These are phyloP conservation scores for Myxozyma lipomycoides DNA, from an alignment of 805 yeast genomes.

Conservation along the genomic window DNA sequence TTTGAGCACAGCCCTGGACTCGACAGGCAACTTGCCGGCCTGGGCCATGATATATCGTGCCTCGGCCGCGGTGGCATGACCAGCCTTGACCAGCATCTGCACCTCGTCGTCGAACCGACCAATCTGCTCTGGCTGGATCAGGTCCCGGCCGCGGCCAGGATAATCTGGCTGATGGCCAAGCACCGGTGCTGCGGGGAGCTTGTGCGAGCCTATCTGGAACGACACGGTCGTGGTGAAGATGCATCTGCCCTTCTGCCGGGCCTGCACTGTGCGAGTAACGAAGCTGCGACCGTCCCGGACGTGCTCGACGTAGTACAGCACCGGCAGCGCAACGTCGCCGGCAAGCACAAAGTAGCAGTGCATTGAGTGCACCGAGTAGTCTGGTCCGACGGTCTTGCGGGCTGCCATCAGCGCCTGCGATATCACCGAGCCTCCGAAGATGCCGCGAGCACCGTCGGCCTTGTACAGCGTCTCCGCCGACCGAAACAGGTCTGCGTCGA, in stretches of 20 bases:
- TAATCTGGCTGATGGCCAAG: constrained; percentile 13
- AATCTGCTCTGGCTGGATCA: not conserved
- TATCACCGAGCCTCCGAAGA: constrained; percentile 31
- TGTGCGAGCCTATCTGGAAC: constrained; percentile 34
- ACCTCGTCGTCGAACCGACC: constrained; percentile 3
- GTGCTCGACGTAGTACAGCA: constrained; percentile 52
- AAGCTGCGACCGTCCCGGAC: constrained; percentile 53
- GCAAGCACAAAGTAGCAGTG: constrained; percentile 32
- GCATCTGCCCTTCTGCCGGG: constrained; percentile 50
- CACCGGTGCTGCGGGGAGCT: constrained; percentile 10
- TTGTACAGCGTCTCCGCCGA: constrained; percentile 21
- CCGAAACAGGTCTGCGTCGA: constrained; percentile 28
- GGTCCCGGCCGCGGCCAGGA: constrained; percentile 6
- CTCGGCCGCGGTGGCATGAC: constrained; percentile 1
- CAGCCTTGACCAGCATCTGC: constrained; percentile 1
- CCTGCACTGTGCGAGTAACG: constrained; percentile 51
- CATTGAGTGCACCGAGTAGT: constrained; percentile 27
- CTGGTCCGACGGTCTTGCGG: constrained; percentile 24
- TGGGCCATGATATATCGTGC: not conserved
- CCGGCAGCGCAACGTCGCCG: constrained; percentile 37
- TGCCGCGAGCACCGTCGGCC: constrained; percentile 28
- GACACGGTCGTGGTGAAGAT: constrained; percentile 53
- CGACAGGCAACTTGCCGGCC: constrained; percentile 6
- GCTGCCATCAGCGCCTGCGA: constrained; percentile 31
- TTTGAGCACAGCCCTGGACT: not conserved